Percentiles rank a stretch among this genome's conserved stretches.
Evolutionary conservation across 1,284 basidiomycete species (phyloP).

Genomic region (Sanghuangporus sanghuang): DNA sequence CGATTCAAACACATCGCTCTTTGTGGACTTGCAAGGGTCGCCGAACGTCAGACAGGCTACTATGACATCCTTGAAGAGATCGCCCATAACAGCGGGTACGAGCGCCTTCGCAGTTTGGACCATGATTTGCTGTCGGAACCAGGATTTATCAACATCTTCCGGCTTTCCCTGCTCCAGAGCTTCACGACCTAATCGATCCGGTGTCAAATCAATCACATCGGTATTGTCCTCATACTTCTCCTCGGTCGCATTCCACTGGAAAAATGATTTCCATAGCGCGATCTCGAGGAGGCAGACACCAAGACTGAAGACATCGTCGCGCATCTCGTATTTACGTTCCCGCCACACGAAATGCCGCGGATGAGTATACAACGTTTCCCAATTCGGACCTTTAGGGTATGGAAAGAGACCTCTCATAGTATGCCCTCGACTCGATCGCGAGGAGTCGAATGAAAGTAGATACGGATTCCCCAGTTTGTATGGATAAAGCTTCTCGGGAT

Average conservation of each 20-base stretch:
- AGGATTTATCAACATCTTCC: neutral
- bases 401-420: neutral
- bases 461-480: slow-evolving; percentile 3
- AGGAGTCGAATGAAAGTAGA: neutral
- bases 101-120: neutral
- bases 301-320: slow-evolving; percentile 15
- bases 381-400: neutral
- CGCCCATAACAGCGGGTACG: slow-evolving; percentile 1
- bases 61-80: slow-evolving; percentile 6
- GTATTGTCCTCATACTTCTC: neutral
- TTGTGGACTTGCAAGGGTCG: neutral
- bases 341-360: neutral
- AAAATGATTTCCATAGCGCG: slow-evolving; percentile 13
- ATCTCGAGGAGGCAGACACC: slow-evolving; percentile 15
- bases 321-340: slow-evolving; percentile 6
- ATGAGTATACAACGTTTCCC: neutral
- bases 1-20: neutral
- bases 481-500: neutral
- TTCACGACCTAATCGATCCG: neutral
- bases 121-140: neutral
- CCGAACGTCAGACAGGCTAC: slow-evolving; percentile 6
- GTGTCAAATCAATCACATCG: neutral
- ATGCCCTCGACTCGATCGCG: neutral
- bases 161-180: neutral
- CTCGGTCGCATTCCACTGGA: neutral